Conservation (phyloP, 2,329 filamentous ascomycete species). For the Verticillium nonalfalfae region DNA sequence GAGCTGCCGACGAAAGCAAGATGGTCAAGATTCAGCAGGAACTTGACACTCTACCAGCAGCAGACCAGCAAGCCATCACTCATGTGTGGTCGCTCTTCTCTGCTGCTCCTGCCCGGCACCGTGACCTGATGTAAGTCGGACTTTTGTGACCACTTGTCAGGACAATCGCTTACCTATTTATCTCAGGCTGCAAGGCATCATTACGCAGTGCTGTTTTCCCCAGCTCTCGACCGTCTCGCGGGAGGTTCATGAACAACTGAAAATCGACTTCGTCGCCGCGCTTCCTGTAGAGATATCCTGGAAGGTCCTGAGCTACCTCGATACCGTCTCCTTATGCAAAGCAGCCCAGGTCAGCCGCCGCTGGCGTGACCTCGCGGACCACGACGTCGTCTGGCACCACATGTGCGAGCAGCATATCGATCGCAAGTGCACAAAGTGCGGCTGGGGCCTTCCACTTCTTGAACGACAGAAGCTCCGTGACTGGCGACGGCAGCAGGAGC, state of each 20-base stretch:
- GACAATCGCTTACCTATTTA: neutral
- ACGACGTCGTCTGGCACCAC: constrained; percentile 93
- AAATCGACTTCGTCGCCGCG: constrained; percentile 91
- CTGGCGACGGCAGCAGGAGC: constrained; percentile 78
- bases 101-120: constrained; percentile 86
- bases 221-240: constrained; percentile 90
- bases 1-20: constrained; percentile 87
- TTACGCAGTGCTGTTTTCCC: constrained; percentile 95
- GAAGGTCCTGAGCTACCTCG: constrained; percentile 87
- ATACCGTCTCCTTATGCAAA: constrained; percentile 91
- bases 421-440: constrained; percentile 87
- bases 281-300: constrained; percentile 87
- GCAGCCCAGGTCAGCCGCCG: constrained; percentile 86
- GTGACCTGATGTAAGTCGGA: constrained; percentile 67
- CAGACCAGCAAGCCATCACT: constrained; percentile 90
- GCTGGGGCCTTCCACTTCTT: constrained; percentile 85
- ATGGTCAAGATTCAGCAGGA: constrained; percentile 95
- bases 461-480: constrained; percentile 83
- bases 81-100: constrained; percentile 98
- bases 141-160: neutral
- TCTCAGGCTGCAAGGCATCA: constrained; percentile 69
- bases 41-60: constrained; percentile 72
- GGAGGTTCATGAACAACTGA: constrained; percentile 87
- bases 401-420: constrained; percentile 72
- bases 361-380: constrained; percentile 88